Conservation (phyloP, 2,329 filamentous ascomycete genomes). For the Samsoniella hepiali region DNA sequence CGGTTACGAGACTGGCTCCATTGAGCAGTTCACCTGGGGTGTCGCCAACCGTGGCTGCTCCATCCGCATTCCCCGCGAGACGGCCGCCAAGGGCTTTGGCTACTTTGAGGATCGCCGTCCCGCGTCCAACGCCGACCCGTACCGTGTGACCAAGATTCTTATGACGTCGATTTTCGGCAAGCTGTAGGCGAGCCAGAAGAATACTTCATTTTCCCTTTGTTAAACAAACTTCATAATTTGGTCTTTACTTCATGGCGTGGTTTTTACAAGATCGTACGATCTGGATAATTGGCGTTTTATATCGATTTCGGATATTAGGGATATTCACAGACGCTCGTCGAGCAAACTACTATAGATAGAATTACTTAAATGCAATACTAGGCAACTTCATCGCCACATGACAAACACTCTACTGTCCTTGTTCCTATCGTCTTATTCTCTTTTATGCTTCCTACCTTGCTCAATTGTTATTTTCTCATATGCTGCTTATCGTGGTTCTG, state of each 20-base stretch:
- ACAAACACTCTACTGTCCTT: neutral
- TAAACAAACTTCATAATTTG: neutral
- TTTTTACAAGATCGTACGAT: conserved; percentile 1
- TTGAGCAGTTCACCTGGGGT: conserved; percentile 91
- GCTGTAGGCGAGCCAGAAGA: conserved; percentile 24
- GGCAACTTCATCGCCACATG: neutral
- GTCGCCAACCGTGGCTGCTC: conserved; percentile 94
- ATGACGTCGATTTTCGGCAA: conserved; percentile 61
- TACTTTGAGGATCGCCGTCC: conserved; percentile 88
- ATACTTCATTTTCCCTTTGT: neutral
- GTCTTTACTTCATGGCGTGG: conserved; percentile 5
- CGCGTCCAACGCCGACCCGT: conserved; percentile 83
- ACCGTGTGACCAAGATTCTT: conserved; percentile 76
- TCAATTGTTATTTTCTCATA: too few species aligned
- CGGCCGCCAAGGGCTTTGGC: conserved; percentile 82
- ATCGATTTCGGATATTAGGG: neutral
- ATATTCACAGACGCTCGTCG: neutral
- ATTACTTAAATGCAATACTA: neutral
- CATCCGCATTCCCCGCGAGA: conserved; percentile 85
- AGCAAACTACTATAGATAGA: conserved; percentile 1
- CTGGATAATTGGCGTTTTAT: neutral
- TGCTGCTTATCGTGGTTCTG: too few species aligned
- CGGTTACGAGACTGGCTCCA: conserved; percentile 87
- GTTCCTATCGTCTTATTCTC: too few species aligned
- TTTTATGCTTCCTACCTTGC: too few species aligned